Base-by-base conservation (phyloP, 495 filamentous ascomycete genomes). In the Xylaria telfairii region DNA sequence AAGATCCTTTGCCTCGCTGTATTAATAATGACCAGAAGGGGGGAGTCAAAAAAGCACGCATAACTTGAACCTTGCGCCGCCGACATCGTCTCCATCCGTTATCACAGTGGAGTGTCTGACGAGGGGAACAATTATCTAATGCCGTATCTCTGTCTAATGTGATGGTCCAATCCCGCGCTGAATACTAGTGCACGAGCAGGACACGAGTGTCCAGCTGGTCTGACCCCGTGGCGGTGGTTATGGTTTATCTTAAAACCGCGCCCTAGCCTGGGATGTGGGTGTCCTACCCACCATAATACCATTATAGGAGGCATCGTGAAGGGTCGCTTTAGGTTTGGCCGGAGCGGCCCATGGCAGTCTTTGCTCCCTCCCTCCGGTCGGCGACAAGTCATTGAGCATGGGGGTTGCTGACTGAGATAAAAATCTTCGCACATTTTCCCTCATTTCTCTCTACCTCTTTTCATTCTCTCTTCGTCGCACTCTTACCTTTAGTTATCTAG, bases 51-150 rank as follows among this genome's bases (percentile, higher is more conserved):
- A 4, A 30, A 9, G 44, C 19, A 63, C 51, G n/a, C 13, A 39
- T 65, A 24, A 34, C 61, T n/a, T 42, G 26, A 49, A 51, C 62
- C 62, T 51, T 65, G 30, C 46, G 62, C 37, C 24, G 66, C 66
- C 66, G 54, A 68, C 66, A 68, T 68, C 66, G 66, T 68, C 12
- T 4, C 5, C 13, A 57, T 56, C 65, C 24, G 17, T 46, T 63
- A 63, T 63, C 60, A 10, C 17, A 19, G 39, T 46, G 60, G 37
- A 63, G 60, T 42, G 41, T 63, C 26, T 21, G 60, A 26, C 44
- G 5, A 65, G 44, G 44, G 28, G 28, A 46, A 0, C 41, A 0
- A 46, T 63, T 37, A 44, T 21, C 21, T 63, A 46, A 63, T 47
- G 39, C 39, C 12, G 10, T 62, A 28, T 28, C 10, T 17, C n/a